Evolutionary conservation across 768 basidiomycete genomes (phyloP), one percentile per base, ranked within the genome.

Genomic region (Neoboletus brunneissimus): DNA sequence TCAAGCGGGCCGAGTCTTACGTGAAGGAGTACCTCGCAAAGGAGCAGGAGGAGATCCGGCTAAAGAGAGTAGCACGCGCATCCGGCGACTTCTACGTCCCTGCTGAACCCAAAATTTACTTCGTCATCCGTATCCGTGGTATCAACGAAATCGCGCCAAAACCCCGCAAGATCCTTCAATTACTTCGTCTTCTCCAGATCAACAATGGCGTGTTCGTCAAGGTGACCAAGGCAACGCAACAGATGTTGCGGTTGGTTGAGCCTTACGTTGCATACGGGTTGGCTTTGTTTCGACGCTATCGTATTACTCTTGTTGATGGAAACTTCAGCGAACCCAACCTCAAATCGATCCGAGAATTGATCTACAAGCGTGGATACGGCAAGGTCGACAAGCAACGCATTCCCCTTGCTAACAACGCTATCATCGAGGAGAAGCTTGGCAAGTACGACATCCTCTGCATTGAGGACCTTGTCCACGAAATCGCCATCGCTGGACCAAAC

Each of bases 111-210:
- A 99, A 98, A 79, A 87, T 99, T 45, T 95, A 90, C 84, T 98
- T 99, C 65, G 96, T 99, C 64, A 78, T 99, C 69, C 88, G 97
- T 77, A 94, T 98, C 72, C 89, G 93, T 73, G 96, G 97, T 96
- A 94, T 99, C 82, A 98, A 98, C 76, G 93, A 98, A 74, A 97
- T 99, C 71, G 94, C 97, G 54, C 97, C 97, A 57, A 99, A 99
- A 79, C 97, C 97, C 69, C 89, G 94, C 73, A 99, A 99, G 83
- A 98, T 99, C 72, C 78, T 99, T 67, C 97, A 99, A 73, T 87
- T 99, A 61, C 90, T 99, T 72, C 94, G 97, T 67, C 87, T 99
- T 60, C 89, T 97, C 67, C 97, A 98, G 75, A 99, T 99, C 82
- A 98, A 99, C 87, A 98, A 94, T 71, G 97, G 96, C 75, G 88